Percentiles rank a stretch among this genome's conserved stretches.
Conservation (phyloP, 2,329 filamentous ascomycete genomes). For the Drechslerella dactyloides region DNA sequence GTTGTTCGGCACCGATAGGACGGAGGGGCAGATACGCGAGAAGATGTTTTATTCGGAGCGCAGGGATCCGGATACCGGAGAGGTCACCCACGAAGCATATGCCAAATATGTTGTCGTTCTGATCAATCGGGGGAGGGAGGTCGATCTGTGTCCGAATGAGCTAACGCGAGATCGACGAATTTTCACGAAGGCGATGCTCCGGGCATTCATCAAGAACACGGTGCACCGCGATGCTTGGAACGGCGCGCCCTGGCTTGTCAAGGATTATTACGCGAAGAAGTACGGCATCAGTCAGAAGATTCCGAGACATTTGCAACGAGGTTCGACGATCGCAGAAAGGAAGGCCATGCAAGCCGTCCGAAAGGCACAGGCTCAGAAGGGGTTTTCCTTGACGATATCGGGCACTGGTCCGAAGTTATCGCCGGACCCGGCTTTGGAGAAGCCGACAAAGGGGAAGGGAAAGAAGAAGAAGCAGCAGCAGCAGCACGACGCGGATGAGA, state of each 20-base stretch:
- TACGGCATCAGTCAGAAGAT: constrained; percentile 89
- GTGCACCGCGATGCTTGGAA: constrained; percentile 91
- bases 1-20: constrained; percentile 70
- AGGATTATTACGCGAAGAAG: constrained; percentile 78
- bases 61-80: constrained; percentile 56
- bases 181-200: constrained; percentile 92
- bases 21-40: constrained; percentile 79
- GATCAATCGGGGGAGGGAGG: constrained; percentile 73
- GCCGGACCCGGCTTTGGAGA: constrained; percentile 29
- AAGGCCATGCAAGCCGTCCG: constrained; percentile 74
- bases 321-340: constrained; percentile 77
- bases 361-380: constrained; percentile 60
- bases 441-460: constrained; percentile 26
- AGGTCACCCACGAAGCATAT: constrained; percentile 66
- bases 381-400: constrained; percentile 44
- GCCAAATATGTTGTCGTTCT: constrained; percentile 82
- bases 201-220: constrained; percentile 93
- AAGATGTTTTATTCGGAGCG: constrained; percentile 76
- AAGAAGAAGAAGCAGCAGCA: constrained; percentile 41
- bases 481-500: constrained; percentile 37
- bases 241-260: constrained; percentile 96
- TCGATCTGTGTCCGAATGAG: constrained; percentile 64
- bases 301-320: constrained; percentile 80
- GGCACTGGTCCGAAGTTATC: constrained; percentile 44
- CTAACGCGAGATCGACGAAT: constrained; percentile 85